phyloP scores from a whole-genome alignment of 148 eudicot species.

The Linanthus parryae region DNA sequence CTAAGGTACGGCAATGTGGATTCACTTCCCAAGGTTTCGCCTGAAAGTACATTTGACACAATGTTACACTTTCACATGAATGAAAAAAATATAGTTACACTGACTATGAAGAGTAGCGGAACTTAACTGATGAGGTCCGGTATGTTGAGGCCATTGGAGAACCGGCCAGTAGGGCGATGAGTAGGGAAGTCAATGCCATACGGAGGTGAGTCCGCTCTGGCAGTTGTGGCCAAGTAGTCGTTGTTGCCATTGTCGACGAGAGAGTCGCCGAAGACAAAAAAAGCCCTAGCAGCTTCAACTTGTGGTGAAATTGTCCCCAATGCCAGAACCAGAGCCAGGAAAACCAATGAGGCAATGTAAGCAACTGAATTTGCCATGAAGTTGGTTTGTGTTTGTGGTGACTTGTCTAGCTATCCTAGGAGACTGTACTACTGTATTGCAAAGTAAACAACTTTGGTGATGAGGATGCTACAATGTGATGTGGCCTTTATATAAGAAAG shows the following conservation, averaged over 20 bases:
- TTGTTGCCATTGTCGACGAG: constrained; percentile 43
- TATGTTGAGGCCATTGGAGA: constrained; percentile 43
- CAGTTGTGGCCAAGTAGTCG: constrained; percentile 27
- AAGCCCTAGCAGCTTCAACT: constrained; percentile 29
- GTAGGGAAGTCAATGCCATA: constrained; percentile 41
- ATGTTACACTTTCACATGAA: too few species aligned
- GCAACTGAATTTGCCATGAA: constrained; percentile 11
- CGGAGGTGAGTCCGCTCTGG: constrained; percentile 39
- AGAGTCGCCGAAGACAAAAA: constrained; percentile 42
- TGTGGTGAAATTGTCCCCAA: not conserved
- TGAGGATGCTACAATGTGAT: not conserved
- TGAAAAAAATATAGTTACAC: too few species aligned
- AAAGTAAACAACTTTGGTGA: not conserved
- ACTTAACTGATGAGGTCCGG: constrained; percentile 34
- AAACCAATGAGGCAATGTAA: not conserved
- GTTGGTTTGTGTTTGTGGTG: not conserved
- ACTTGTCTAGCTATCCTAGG: not conserved
- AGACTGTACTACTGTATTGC: too few species aligned
- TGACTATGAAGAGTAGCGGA: too few species aligned
- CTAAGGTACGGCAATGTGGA: constrained; percentile 44
- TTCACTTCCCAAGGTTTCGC: constrained; percentile 29
- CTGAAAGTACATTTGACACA: constrained; percentile 9
- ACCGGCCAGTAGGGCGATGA: constrained; percentile 41
- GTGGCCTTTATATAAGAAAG: not conserved
- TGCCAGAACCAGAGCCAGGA: constrained; percentile 1